phyloP scores from a whole-genome alignment of 106 monocot species.

The Cymbidium sinense region DNA sequence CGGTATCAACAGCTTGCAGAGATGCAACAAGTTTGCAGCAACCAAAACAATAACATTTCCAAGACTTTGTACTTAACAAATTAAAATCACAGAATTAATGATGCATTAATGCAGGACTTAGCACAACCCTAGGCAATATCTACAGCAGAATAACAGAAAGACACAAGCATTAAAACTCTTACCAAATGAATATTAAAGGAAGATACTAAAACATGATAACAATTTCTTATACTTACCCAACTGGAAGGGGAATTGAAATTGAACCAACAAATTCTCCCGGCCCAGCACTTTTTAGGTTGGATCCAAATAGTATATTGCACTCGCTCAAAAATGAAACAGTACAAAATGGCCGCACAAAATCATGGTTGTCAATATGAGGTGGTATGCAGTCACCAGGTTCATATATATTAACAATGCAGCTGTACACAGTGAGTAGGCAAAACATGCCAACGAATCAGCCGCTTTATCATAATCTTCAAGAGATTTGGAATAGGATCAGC shows the following conservation, averaged over 20 bases:
- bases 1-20: too few relatives aligned
- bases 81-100: too few relatives aligned
- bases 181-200: not conserved
- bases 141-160: not conserved
- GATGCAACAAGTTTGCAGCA: too few relatives aligned
- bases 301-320: conserved; percentile 80
- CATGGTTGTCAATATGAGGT: conserved; percentile 85
- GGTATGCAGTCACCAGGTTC: conserved; percentile 87
- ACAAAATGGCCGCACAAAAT: conserved; percentile 85
- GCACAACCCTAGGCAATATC: not conserved
- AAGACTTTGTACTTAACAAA: too few relatives aligned
- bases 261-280: conserved; percentile 62
- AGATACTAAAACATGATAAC: not conserved
- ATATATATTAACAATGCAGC: conserved; percentile 89
- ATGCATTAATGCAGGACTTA: not conserved
- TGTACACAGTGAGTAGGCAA: conserved; percentile 63
- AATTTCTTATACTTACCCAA: conserved; percentile 46
- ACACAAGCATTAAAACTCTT: too few relatives aligned
- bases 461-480: conserved; percentile 73
- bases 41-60: too few relatives aligned
- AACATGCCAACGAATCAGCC: conserved; percentile 73
- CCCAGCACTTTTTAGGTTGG: conserved; percentile 34
- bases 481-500: conserved; percentile 66
- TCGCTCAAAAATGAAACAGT: conserved; percentile 82
- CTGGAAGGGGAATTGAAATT: conserved; percentile 52